Percentiles rank a stretch among this genome's conserved stretches.
These are phyloP conservation scores for Taphrina flavorubra DNA, from an alignment of 1,139 yeast species.

Conservation along the genomic window DNA sequence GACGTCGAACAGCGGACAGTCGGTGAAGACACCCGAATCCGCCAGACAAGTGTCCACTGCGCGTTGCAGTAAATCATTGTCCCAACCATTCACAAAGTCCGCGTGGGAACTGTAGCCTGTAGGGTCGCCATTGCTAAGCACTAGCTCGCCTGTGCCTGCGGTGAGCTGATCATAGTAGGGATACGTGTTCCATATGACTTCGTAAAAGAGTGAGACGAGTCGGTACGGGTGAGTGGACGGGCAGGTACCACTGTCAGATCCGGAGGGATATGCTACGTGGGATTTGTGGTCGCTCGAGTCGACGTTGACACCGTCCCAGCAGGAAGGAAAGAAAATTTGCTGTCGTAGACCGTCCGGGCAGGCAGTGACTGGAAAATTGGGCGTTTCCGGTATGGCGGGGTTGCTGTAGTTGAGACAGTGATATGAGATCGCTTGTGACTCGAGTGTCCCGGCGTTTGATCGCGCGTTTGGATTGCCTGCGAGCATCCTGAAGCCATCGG, in stretches of 20 bases:
- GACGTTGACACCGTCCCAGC: conserved; percentile 44
- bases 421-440: conserved; percentile 39
- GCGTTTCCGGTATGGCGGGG: conserved; percentile 39
- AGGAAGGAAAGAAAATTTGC: conserved; percentile 42
- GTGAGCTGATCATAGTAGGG: conserved; percentile 19
- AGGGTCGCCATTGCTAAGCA: conserved; percentile 41
- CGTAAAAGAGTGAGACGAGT: conserved; percentile 39
- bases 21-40: conserved; percentile 42
- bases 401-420: conserved; percentile 38
- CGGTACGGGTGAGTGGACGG: conserved; percentile 40
- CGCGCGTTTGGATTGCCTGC: conserved; percentile 40
- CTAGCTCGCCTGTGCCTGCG: conserved; percentile 38
- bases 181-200: conserved; percentile 37
- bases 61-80: conserved; percentile 34
- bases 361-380: conserved; percentile 25
- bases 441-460: conserved; percentile 13
- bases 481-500: conserved; percentile 43
- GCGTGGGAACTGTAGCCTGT: conserved; percentile 44
- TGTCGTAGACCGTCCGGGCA: conserved; percentile 43
- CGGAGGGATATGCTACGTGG: conserved; percentile 42
- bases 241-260: conserved; percentile 38
- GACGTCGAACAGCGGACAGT: conserved; percentile 37
- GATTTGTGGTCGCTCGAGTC: conserved; percentile 42
- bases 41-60: conserved; percentile 41
- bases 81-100: conserved; percentile 44